These are phyloP conservation scores for Rosa multiflora DNA, from an alignment of 306 rosid genomes.

Conservation along the genomic window DNA sequence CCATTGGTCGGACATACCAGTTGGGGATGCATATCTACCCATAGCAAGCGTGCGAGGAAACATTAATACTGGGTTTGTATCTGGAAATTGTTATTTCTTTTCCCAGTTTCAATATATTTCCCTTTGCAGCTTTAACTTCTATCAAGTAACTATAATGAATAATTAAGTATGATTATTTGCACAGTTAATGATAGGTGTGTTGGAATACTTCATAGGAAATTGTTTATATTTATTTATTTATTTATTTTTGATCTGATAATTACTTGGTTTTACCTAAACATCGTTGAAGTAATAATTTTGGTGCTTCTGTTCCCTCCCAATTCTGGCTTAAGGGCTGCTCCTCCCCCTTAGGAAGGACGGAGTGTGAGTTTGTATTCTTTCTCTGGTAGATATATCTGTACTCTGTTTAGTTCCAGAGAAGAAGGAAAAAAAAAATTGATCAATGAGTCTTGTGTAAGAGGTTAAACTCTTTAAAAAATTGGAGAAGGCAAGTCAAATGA, in stretches of 20 bases:
- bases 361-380: background rate
- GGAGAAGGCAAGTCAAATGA: background rate
- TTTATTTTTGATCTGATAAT: background rate
- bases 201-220: background rate
- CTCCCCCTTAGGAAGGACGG: background rate
- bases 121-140: background rate
- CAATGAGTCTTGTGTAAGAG: background rate
- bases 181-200: background rate
- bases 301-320: background rate
- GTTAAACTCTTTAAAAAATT: background rate
- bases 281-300: background rate
- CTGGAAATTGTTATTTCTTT: background rate
- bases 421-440: background rate
- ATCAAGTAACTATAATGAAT: background rate
- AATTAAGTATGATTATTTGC: background rate
- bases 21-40: slow-evolving; percentile 87
- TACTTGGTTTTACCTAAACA: background rate
- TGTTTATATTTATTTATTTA: background rate
- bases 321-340: background rate
- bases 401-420: background rate
- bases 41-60: slow-evolving; percentile 73
- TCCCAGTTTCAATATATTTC: background rate
- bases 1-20: slow-evolving; percentile 81
- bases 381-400: background rate
- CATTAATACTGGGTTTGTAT: slow-evolving; percentile 69